These are phyloP conservation scores for Dactylonectria macrodidyma DNA, from an alignment of 2,329 filamentous ascomycete species.

Conservation along the genomic window DNA sequence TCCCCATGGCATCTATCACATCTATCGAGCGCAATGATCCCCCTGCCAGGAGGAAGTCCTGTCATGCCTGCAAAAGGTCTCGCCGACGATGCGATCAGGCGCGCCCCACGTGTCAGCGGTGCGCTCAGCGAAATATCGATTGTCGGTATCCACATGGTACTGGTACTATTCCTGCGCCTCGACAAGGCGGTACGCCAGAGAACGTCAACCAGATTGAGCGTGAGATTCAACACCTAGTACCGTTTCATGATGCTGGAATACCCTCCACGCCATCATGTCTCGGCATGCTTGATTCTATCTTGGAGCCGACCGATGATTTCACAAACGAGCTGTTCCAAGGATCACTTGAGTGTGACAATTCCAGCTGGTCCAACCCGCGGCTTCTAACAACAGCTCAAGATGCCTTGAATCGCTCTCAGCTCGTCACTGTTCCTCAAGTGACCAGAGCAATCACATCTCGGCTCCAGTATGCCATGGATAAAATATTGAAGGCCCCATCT, in stretches of 20 bases:
- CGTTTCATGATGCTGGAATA: constrained; percentile 1
- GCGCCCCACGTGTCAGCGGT: constrained; percentile 14
- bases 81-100: constrained; percentile 16
- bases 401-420: constrained; percentile 16
- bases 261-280: constrained; percentile 2
- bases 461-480: constrained; percentile 15
- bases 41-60: constrained; percentile 17
- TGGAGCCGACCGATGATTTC: constrained; percentile 15
- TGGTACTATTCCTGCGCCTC: neutral
- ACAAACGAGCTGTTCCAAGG: constrained; percentile 13
- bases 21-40: constrained; percentile 18
- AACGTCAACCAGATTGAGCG: constrained; percentile 11
- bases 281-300: constrained; percentile 13
- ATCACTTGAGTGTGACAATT: constrained; percentile 1
- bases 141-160: constrained; percentile 7
- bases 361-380: constrained; percentile 11
- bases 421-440: constrained; percentile 19
- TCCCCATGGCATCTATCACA: neutral
- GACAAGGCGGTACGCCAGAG: neutral
- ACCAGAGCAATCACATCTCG: constrained; percentile 1
- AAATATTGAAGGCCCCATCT: constrained; percentile 10
- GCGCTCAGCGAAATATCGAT: constrained; percentile 10
- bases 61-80: constrained; percentile 8
- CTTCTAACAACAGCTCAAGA: constrained; percentile 18
- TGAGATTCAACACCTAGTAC: neutral